Base-by-base conservation (phyloP, 371 early-diverging fungal genomes). In the Mucor piriformis region DNA sequence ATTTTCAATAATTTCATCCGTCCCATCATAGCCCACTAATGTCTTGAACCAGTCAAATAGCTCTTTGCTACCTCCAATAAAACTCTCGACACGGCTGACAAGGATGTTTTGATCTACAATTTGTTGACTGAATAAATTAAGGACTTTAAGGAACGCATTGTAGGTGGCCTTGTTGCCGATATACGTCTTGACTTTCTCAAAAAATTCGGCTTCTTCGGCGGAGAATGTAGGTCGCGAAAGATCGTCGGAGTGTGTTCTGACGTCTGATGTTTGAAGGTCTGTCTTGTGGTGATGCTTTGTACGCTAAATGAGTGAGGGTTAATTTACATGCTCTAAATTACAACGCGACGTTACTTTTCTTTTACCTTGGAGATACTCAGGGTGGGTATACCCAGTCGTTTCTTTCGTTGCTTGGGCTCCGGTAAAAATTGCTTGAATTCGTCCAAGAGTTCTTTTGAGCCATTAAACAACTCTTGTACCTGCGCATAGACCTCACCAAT, bases 341-440 rank as follows among this genome's bases (percentile, higher is more conserved):
- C n/a, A n/a, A n/a, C n/a, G n/a, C n/a, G n/a, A n/a, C n/a, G n/a
- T n/a, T n/a, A n/a, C n/a, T n/a, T 10, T 43, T 29, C 47, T 46
- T 63, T 23, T 59, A 64, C 64, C 59, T 64, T 64, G 32, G 64
- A 54, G 23, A 64, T 59, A 35, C 53, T 59, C 12, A 59, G 32
- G 13, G 35, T 54, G 13, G 59, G 54, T 8, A 59, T 54, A 13
- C 59, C 59, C 16, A 38, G 24, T 27, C 64, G 48, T 29, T 64
- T 64, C 29, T 64, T 64, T 35, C 54, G 29, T 40, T 54, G 52
- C 18, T 61, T 51, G 10, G 44, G 57, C 15, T 65, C 60, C 0
- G 98, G 97, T 40, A 97, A 69, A 68, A 99, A 98, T 64, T 95
- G 94, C 72, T 93, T 93, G 68, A 98, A 97, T 74, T 98, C 97